Evolutionary conservation across 208 protist genomes (phyloP).

Genomic region (Novymonas esmeraldas): DNA sequence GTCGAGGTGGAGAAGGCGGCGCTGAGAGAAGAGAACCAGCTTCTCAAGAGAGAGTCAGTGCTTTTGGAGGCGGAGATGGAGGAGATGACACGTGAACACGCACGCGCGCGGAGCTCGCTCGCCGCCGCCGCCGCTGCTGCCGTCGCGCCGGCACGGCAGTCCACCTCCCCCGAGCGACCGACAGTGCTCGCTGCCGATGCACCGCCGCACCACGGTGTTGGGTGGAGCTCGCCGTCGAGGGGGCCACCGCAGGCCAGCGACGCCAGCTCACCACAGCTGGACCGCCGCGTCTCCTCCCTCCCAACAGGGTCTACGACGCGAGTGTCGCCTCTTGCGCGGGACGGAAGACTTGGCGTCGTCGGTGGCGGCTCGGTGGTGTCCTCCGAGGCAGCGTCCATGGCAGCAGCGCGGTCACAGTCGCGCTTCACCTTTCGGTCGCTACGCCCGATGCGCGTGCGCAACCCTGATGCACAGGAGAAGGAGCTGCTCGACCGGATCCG

Average conservation of each 20-base stretch:
- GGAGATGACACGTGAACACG: slow-evolving; percentile 39
- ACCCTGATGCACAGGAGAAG: slow-evolving; percentile 66
- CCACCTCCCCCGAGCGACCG: background rate
- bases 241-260: background rate
- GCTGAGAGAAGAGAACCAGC: slow-evolving; percentile 38
- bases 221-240: background rate
- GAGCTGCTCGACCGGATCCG: slow-evolving; percentile 61
- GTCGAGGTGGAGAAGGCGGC: slow-evolving; percentile 38
- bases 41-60: slow-evolving; percentile 40
- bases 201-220: slow-evolving; percentile 1
- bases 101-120: slow-evolving; percentile 14
- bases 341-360: slow-evolving; percentile 8
- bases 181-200: background rate
- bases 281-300: slow-evolving; percentile 4
- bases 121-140: background rate
- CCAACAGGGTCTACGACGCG: background rate
- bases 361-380: background rate
- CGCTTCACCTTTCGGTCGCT: slow-evolving; percentile 43
- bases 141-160: slow-evolving; percentile 1
- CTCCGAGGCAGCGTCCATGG: background rate
- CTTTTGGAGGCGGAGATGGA: slow-evolving; percentile 51
- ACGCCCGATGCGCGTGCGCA: slow-evolving; percentile 54
- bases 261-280: background rate
- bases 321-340: slow-evolving; percentile 23
- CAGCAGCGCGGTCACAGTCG: slow-evolving; percentile 7